Conservation (phyloP, 257 asterid species). For the Solanum lignicaule region DNA sequence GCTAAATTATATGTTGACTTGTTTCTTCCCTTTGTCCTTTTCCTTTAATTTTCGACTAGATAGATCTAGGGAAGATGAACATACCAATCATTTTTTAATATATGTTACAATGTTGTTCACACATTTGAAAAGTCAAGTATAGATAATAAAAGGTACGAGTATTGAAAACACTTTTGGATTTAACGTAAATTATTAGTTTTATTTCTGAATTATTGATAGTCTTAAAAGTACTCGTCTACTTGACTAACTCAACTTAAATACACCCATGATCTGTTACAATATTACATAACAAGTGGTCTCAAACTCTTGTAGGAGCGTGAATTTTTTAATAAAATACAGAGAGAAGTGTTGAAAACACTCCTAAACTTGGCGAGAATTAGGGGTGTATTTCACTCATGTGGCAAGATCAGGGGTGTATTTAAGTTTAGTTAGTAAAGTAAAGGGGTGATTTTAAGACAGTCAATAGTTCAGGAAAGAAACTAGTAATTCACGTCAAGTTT, state of each 20-base stretch:
- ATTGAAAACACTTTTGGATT: no score
- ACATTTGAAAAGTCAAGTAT: background rate
- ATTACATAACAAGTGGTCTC: no score
- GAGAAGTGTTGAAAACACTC: background rate
- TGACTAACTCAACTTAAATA: no score
- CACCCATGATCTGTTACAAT: no score
- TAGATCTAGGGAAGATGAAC: background rate
- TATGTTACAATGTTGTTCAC: background rate
- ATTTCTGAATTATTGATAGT: fast-evolving
- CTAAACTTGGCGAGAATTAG: background rate
- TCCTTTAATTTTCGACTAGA: background rate
- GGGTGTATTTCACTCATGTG: background rate
- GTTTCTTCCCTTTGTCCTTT: background rate
- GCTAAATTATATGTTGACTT: background rate
- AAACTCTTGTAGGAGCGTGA: background rate
- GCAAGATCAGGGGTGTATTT: background rate
- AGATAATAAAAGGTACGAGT: no score
- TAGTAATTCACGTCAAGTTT: background rate
- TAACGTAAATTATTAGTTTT: no score
- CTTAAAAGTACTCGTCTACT: no score
- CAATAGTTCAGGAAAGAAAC: no score
- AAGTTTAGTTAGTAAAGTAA: background rate
- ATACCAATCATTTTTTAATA: background rate
- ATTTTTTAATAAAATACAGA: no score
- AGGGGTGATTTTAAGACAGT: background rate